These are phyloP conservation scores for Meyerozyma athensensis DNA, from an alignment of 1,139 yeast species.

Conservation along the genomic window DNA sequence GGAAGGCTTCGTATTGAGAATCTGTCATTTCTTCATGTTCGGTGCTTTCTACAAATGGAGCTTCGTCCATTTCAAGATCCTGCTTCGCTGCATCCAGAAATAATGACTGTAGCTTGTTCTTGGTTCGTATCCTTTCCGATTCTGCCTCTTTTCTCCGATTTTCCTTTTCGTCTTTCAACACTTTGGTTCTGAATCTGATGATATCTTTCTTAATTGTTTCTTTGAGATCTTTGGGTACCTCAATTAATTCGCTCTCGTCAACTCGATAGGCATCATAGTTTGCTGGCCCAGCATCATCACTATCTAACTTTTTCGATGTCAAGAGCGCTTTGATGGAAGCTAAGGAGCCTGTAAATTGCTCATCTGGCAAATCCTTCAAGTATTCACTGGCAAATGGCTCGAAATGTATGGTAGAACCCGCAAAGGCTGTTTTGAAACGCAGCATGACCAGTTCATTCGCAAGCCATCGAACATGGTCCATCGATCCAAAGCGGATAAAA, in stretches of 20 bases:
- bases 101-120: slow-evolving; percentile 44
- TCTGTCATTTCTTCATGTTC: slow-evolving; percentile 30
- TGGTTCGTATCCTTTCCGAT: slow-evolving; percentile 50
- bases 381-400: slow-evolving; percentile 3
- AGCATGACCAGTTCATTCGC: slow-evolving; percentile 5
- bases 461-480: slow-evolving; percentile 6
- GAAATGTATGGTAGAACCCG: slow-evolving; percentile 16
- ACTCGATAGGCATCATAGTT: slow-evolving; percentile 46
- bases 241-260: slow-evolving; percentile 56
- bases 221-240: slow-evolving; percentile 55
- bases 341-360: neutral
- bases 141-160: slow-evolving; percentile 49
- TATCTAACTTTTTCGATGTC: slow-evolving; percentile 9
- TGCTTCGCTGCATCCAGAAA: slow-evolving; percentile 28
- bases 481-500: slow-evolving; percentile 1
- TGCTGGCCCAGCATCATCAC: slow-evolving; percentile 31
- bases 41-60: neutral
- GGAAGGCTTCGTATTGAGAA: slow-evolving; percentile 26
- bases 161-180: slow-evolving; percentile 52
- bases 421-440: slow-evolving; percentile 23
- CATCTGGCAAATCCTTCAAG: neutral
- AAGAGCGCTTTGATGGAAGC: neutral
- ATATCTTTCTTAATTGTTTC: slow-evolving; percentile 58
- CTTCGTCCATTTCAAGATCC: slow-evolving; percentile 15
- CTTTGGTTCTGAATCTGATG: slow-evolving; percentile 57